Percentiles rank a stretch among this genome's conserved stretches.
Conservation (phyloP, 768 basidiomycete genomes). For the Tephrocybe sp. region DNA sequence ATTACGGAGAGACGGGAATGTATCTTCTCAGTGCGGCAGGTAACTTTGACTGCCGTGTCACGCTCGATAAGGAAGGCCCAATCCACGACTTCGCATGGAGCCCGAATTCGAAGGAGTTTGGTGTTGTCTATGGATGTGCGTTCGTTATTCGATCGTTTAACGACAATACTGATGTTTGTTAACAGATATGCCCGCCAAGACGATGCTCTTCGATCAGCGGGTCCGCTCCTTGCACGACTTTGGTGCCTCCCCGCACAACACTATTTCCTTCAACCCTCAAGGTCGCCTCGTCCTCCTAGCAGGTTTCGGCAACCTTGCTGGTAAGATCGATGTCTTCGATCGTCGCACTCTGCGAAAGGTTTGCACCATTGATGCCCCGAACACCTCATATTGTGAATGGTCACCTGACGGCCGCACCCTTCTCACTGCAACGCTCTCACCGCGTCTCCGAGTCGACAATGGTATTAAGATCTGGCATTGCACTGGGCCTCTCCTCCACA, state of each 20-base stretch:
- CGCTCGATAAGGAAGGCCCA: slow-evolving; percentile 93
- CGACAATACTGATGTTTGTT: slow-evolving; percentile 6
- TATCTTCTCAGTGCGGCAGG: slow-evolving; percentile 92
- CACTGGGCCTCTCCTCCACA: slow-evolving; percentile 81
- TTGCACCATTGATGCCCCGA: slow-evolving; percentile 85
- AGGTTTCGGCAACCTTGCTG: slow-evolving; percentile 96
- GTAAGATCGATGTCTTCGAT: slow-evolving; percentile 91
- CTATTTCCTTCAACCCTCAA: slow-evolving; percentile 93
- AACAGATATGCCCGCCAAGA: slow-evolving; percentile 93
- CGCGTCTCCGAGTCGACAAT: slow-evolving; percentile 94
- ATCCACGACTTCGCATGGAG: slow-evolving; percentile 98
- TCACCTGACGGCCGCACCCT: slow-evolving; percentile 91
- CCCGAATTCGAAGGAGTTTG: slow-evolving; percentile 95
- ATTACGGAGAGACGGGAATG: slow-evolving; percentile 96
- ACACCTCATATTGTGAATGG: slow-evolving; percentile 95
- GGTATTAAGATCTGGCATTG: slow-evolving; percentile 97
- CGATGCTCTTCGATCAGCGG: slow-evolving; percentile 88
- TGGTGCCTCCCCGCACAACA: slow-evolving; percentile 87
- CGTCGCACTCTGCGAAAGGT: slow-evolving; percentile 79
- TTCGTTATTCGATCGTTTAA: slow-evolving; percentile 16
- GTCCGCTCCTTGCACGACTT: slow-evolving; percentile 89
- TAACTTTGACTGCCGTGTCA: slow-evolving; percentile 89
- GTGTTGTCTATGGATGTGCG: slow-evolving; percentile 95
- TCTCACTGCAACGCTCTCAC: slow-evolving; percentile 93
- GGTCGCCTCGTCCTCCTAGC: slow-evolving; percentile 85